Evolutionary conservation across 371 early-diverging fungal species (phyloP), one percentile per base, ranked within the genome.

Genomic region (Mucor indicus): DNA sequence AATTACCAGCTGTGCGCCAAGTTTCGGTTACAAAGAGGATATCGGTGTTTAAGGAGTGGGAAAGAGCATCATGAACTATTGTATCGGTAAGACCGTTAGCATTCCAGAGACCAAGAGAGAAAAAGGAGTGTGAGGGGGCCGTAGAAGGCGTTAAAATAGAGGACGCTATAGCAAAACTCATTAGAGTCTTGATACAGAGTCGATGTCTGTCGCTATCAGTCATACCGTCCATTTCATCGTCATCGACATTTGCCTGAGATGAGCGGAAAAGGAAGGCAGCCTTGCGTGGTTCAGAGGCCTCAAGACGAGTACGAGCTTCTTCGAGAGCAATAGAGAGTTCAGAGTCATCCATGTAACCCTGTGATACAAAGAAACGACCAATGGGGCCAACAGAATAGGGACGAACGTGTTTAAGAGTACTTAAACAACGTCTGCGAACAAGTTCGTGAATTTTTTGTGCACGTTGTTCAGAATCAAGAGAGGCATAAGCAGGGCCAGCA

Each of bases 21-120:
- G 50, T 58, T 38, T 58, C 59, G 17, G 48, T 44, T 10, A 58
- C 17, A 17, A 58, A 48, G 6, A 39, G 39, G 3, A 38, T 9
- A 39, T 38, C 22, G 7, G 48, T 30, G n/a, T n/a, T n/a, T 4
- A 20, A 17, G 8, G 21, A 19, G 21, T 43, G 43, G 6, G 43
- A 43, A 1, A 43, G 17, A 9, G 31, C 43, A 31, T 43, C 43
- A 27, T 16, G 31, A 11, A 30, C 29, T n/a, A 12, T 16, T 12
- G 43, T 20, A 5, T 8, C 21, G 9, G 21, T 9, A 9, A 43
- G 43, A 43, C 43, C 31, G 31, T 43, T 43, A 20, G 43, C 43
- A 43, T 43, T 43, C 43, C 43, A 43, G 11, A 43, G 43, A 30
- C 30, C 20, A 3, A 43, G 8, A 20, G 30, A 31, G 12, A 43